phyloP scores from a whole-genome alignment of 768 basidiomycete species.

The Ramaria sp. region DNA sequence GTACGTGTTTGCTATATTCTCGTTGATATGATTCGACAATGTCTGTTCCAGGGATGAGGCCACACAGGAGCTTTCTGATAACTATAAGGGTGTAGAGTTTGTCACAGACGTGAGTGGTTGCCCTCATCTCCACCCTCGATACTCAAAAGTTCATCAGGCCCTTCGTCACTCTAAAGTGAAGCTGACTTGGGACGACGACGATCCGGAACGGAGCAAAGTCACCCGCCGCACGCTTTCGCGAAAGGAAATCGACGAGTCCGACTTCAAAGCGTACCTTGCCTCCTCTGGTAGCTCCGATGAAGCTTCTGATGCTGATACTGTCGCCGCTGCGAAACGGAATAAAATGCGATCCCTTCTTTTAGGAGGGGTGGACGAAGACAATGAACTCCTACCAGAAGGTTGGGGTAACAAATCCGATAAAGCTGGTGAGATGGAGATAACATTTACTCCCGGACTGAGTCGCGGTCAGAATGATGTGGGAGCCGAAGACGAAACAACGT shows the following conservation, averaged over 20 bases:
- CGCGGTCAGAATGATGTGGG: slow-evolving; percentile 29
- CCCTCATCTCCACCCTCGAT: not conserved
- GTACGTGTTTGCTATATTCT: slow-evolving; percentile 26
- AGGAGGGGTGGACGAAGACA: slow-evolving; percentile 42
- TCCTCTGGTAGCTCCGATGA: slow-evolving; percentile 53
- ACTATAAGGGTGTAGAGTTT: slow-evolving; percentile 76
- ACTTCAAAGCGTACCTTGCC: slow-evolving; percentile 74
- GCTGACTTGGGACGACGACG: slow-evolving; percentile 97
- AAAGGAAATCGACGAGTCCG: slow-evolving; percentile 85
- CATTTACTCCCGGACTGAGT: slow-evolving; percentile 80
- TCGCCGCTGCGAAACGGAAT: slow-evolving; percentile 43
- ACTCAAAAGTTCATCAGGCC: slow-evolving; percentile 39
- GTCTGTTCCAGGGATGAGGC: slow-evolving; percentile 64
- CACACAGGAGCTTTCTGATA: slow-evolving; percentile 39
- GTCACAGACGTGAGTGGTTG: slow-evolving; percentile 69
- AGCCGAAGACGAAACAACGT: slow-evolving; percentile 67
- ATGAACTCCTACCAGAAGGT: slow-evolving; percentile 62
- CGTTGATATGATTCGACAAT: not conserved
- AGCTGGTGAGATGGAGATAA: slow-evolving; percentile 87
- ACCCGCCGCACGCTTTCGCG: slow-evolving; percentile 69
- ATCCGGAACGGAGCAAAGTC: slow-evolving; percentile 71
- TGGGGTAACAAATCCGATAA: slow-evolving; percentile 42
- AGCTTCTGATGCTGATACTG: slow-evolving; percentile 36
- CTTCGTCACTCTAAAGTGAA: slow-evolving; percentile 97
- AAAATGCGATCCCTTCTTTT: slow-evolving; percentile 71